Base-by-base conservation (phyloP, 1,284 basidiomycete species). In the Cronartium quercuum region DNA sequence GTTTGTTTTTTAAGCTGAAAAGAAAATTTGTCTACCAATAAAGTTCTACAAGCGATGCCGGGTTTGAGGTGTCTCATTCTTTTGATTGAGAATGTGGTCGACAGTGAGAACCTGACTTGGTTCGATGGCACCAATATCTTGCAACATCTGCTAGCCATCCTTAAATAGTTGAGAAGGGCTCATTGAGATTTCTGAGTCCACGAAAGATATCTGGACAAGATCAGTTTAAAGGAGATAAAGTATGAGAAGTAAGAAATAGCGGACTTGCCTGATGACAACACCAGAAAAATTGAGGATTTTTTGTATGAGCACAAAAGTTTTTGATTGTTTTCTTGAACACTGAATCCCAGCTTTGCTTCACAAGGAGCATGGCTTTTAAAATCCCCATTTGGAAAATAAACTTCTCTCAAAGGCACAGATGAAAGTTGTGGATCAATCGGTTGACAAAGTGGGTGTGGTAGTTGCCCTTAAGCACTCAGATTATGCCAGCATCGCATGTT, bases 401-500 rank as follows among this genome's bases (percentile, higher is more conserved):
- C 18, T 51, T 51, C 18, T 6, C 47, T n/a, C 47, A 2, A 6
- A 51, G 47, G 24, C 47, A 3, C 6, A 51, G 47, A 51, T 51
- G 47, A 10, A 51, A 51, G 47, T 51, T 51, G 18, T 18, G 47
- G 13, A 51, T 51, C 47, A 18, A 6, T 51, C 6, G 13, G 24
- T 51, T 51, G 18, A 13, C 6, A 51, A n/a, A 51, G 18, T 2
- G 47, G 18, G 47, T 51, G 24, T 51, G 47, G 37, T 60, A 68
- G 29, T 60, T 34, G 4, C 51, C 29, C 21, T 68, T 68, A 37
- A 68, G 42, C 15, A 38, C 15, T 42, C 37, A 7, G 15, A 68
- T 68, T 7, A 68, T 68, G 5, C 67, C 67, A 61, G 51, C 51
- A 60, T 68, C 51, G 38, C 55, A 41, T 29, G 67, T 51, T 29